phyloP scores from a whole-genome alignment of 805 yeast genomes.

The Saccharomycopsis selenospora region DNA sequence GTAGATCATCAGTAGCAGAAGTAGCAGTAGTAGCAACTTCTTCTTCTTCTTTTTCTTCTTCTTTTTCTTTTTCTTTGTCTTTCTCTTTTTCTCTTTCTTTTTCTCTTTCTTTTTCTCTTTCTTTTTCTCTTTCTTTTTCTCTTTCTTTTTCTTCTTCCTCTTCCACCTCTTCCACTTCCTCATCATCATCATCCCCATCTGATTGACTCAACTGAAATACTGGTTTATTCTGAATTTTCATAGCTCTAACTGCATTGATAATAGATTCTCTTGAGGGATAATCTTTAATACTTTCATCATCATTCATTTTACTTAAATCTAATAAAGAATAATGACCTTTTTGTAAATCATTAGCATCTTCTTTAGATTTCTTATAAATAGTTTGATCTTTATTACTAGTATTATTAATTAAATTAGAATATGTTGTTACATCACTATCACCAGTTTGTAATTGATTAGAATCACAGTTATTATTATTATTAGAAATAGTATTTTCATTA shows the following conservation, averaged over 20 bases:
- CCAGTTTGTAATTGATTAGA: no score
- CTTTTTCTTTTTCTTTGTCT: no score
- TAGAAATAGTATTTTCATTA: no score
- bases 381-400: no score
- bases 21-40: slow-evolving; percentile 4
- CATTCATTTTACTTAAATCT: slow-evolving; percentile 23
- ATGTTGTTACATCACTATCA: no score
- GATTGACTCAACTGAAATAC: slow-evolving; percentile 10
- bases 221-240: slow-evolving; percentile 8
- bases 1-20: slow-evolving; percentile 16
- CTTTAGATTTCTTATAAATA: slow-evolving; percentile 21
- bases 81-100: slow-evolving; percentile 20
- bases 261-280: slow-evolving; percentile 18
- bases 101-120: slow-evolving; percentile 1
- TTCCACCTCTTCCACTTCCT: background rate
- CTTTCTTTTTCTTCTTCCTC: background rate
- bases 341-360: slow-evolving; percentile 16
- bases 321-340: slow-evolving; percentile 25
- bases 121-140: slow-evolving; percentile 32
- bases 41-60: slow-evolving; percentile 4
- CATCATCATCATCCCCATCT: slow-evolving; percentile 10
- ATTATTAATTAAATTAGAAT: no score
- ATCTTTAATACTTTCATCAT: slow-evolving; percentile 5
- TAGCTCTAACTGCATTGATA: slow-evolving; percentile 13
- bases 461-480: no score